Percentiles rank a stretch among this genome's conserved stretches.
These are phyloP conservation scores for Neurospora hispaniola DNA, from an alignment of 495 filamentous ascomycete species.

Conservation along the genomic window DNA sequence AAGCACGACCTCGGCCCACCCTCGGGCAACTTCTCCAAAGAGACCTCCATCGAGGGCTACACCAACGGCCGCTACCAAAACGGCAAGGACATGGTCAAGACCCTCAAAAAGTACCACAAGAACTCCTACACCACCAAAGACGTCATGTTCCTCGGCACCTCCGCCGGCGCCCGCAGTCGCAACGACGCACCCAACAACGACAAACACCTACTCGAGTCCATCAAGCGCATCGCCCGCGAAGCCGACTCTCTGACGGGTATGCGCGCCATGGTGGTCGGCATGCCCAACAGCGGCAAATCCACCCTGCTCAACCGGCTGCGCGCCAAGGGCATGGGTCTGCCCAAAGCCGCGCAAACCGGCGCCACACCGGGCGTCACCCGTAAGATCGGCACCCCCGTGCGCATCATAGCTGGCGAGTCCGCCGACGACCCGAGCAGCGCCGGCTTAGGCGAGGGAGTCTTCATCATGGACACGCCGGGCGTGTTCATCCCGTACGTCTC, in stretches of 20 bases:
- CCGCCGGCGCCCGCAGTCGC: constrained; percentile 20
- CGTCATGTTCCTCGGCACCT: constrained; percentile 52
- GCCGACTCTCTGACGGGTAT: constrained; percentile 42
- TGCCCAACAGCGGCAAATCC: constrained; percentile 94
- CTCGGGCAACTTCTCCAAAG: not conserved
- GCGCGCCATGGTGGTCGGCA: constrained; percentile 79
- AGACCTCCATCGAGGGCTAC: not conserved
- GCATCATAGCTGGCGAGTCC: constrained; percentile 42
- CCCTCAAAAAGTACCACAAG: constrained; percentile 18
- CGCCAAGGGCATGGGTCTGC: constrained; percentile 48
- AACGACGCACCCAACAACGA: not conserved
- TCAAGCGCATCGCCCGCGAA: constrained; percentile 23
- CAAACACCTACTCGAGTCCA: constrained; percentile 18
- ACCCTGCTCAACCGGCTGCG: constrained; percentile 83
- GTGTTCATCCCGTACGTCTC: constrained; percentile 90
- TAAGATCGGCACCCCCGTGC: constrained; percentile 72
- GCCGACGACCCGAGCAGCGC: constrained; percentile 2
- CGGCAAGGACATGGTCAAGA: constrained; percentile 2
- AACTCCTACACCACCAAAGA: constrained; percentile 16
- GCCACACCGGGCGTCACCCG: constrained; percentile 82
- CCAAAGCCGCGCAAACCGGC: constrained; percentile 72
- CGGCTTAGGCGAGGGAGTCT: constrained; percentile 35
- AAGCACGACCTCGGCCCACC: constrained; percentile 63
- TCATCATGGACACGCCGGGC: constrained; percentile 51
- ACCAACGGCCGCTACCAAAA: not conserved